Conservation (phyloP, 2,329 filamentous ascomycete species). For the Ceratocystis destructans region DNA sequence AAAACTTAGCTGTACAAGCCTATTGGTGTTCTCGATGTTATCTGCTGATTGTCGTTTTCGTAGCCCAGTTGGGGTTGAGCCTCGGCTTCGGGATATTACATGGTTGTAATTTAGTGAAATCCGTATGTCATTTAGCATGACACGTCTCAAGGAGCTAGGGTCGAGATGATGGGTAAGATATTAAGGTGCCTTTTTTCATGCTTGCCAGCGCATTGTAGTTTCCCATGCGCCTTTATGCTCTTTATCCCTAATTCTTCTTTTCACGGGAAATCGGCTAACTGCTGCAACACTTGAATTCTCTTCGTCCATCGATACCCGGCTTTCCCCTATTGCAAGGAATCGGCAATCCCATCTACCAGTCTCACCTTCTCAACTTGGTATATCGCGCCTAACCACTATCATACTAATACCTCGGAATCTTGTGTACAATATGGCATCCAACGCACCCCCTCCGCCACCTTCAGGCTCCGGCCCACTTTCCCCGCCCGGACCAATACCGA, state of each 20-base stretch:
- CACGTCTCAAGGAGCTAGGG: neutral
- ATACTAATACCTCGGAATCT: neutral
- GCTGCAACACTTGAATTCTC: neutral
- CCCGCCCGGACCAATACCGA: slow-evolving; percentile 20
- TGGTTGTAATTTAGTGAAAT: neutral
- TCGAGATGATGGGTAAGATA: neutral
- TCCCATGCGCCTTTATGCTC: neutral
- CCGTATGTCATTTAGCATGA: neutral
- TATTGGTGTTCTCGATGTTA: too few species aligned
- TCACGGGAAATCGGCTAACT: neutral
- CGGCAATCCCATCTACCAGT: neutral
- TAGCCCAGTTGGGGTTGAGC: neutral
- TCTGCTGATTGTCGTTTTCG: neutral
- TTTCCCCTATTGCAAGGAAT: neutral
- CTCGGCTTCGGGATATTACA: neutral
- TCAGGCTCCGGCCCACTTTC: neutral
- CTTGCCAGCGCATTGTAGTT: too few species aligned
- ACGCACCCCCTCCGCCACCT: slow-evolving; percentile 4
- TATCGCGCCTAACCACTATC: neutral
- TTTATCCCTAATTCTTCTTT: neutral
- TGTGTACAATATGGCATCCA: slow-evolving; percentile 6
- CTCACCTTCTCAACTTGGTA: neutral
- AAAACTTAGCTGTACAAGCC: too few species aligned
- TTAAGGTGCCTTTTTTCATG: neutral
- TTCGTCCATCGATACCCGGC: neutral